These are phyloP conservation scores for Coemansia sp. DNA, from an alignment of 192 early-diverging fungal genomes.

Conservation along the genomic window DNA sequence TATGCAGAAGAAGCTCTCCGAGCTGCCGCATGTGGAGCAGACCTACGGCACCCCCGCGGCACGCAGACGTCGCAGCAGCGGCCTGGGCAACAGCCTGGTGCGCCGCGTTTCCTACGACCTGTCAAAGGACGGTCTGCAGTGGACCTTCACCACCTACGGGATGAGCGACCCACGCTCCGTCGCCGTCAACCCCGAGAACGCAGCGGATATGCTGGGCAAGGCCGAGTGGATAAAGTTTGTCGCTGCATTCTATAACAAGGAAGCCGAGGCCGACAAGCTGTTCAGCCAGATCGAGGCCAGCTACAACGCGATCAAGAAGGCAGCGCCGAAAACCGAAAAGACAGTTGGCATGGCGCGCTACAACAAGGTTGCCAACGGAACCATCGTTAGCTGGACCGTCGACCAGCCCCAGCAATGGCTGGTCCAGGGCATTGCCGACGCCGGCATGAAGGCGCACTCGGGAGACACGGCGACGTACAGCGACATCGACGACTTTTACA, in stretches of 20 bases:
- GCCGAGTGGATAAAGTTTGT: slow-evolving; percentile 51
- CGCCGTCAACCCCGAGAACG: slow-evolving; percentile 38
- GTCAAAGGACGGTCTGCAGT: slow-evolving; percentile 49
- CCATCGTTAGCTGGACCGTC: slow-evolving; percentile 36
- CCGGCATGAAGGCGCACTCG: slow-evolving; percentile 49
- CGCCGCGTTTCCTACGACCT: slow-evolving; percentile 51
- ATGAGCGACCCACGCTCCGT: slow-evolving; percentile 47
- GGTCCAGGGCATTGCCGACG: slow-evolving; percentile 60
- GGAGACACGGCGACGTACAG: slow-evolving; percentile 28
- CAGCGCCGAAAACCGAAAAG: slow-evolving; percentile 8
- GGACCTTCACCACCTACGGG: slow-evolving; percentile 54
- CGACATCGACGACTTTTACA: slow-evolving; percentile 49
- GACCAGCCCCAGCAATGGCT: slow-evolving; percentile 40
- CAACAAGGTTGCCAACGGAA: slow-evolving; percentile 48
- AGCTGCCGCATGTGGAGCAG: slow-evolving; percentile 34
- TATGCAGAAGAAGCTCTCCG: slow-evolving; percentile 55
- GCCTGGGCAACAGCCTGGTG: slow-evolving; percentile 5
- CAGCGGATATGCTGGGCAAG: slow-evolving; percentile 42
- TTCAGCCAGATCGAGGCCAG: slow-evolving; percentile 36
- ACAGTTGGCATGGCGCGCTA: slow-evolving; percentile 43
- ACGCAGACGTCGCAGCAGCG: slow-evolving; percentile 8
- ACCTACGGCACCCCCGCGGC: slow-evolving; percentile 25
- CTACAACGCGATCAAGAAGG: slow-evolving; percentile 35
- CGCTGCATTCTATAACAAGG: slow-evolving; percentile 41
- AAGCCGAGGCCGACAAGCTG: slow-evolving; percentile 37